phyloP scores from a whole-genome alignment of 768 basidiomycete genomes.

The Mycena galericulata region DNA sequence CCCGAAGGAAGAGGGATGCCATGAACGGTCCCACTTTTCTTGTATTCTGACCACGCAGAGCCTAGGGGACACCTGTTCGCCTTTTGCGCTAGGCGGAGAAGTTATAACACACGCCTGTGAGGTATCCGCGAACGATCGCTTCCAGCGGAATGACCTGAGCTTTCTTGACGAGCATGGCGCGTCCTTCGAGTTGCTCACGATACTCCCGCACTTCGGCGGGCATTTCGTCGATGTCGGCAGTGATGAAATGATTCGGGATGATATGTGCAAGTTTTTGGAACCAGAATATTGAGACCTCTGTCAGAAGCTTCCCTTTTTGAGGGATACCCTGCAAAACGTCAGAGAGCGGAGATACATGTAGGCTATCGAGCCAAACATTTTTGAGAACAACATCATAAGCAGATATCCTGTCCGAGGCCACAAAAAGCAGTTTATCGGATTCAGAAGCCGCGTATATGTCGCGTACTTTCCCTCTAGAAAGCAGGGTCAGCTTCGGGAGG shows the following conservation, averaged over 20 bases:
- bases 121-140: constrained; percentile 95
- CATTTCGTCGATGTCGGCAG: constrained; percentile 82
- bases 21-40: constrained; percentile 88
- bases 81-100: neutral
- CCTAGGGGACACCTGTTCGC: constrained; percentile 59
- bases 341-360: neutral
- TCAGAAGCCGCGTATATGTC: constrained; percentile 90
- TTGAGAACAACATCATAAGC: constrained; percentile 96
- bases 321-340: constrained; percentile 83
- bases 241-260: constrained; percentile 92
- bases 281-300: constrained; percentile 95
- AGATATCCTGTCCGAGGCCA: constrained; percentile 95
- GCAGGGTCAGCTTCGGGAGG: constrained; percentile 70
- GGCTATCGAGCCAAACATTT: constrained; percentile 72
- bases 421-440: constrained; percentile 83
- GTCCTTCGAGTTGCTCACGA: constrained; percentile 80
- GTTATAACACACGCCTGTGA: constrained; percentile 74
- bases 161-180: constrained; percentile 92
- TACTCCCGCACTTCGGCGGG: constrained; percentile 82
- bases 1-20: constrained; percentile 82
- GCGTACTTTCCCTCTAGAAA: constrained; percentile 95
- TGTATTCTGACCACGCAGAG: constrained; percentile 96
- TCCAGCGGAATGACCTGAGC: constrained; percentile 93
- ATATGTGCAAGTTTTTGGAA: constrained; percentile 84
- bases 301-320: constrained; percentile 91